phyloP scores from a whole-genome alignment of 139 green algal genomes.

The Picochlorum sp. region DNA sequence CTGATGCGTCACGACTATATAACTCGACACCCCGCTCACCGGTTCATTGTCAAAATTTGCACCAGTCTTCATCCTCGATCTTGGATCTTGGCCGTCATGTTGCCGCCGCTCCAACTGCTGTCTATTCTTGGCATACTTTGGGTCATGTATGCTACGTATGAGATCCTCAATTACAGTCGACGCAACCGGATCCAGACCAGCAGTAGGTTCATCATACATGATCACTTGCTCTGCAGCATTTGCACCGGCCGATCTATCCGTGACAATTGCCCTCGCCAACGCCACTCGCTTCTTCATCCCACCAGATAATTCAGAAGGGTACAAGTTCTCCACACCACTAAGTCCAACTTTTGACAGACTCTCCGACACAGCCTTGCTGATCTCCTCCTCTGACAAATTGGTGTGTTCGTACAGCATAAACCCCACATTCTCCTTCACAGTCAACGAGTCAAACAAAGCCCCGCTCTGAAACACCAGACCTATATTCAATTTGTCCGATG shows the following conservation, averaged over 20 bases:
- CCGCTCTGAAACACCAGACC: slow-evolving; percentile 88
- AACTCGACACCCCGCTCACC: slow-evolving; percentile 74
- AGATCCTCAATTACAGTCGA: slow-evolving; percentile 95
- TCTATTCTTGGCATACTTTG: neutral
- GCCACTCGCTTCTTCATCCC: slow-evolving; percentile 99
- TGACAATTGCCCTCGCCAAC: slow-evolving; percentile 76
- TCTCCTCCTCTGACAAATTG: slow-evolving; percentile 44
- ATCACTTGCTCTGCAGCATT: slow-evolving; percentile 56
- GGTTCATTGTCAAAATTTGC: no score
- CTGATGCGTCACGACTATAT: slow-evolving; percentile 99
- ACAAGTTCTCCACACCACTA: slow-evolving; percentile 74
- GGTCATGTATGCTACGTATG: slow-evolving; percentile 75
- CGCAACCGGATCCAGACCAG: slow-evolving; percentile 93
- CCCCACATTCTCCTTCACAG: slow-evolving; percentile 88
- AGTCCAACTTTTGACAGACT: slow-evolving; percentile 83
- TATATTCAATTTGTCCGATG: slow-evolving; percentile 32
- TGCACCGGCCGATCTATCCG: neutral
- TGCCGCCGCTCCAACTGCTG: slow-evolving; percentile 1
- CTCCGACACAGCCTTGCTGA: slow-evolving; percentile 59
- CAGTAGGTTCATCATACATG: slow-evolving; percentile 99
- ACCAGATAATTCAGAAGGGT: slow-evolving; percentile 85
- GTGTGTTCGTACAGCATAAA: slow-evolving; percentile 94
- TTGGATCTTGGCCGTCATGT: neutral
- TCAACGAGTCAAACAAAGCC: slow-evolving; percentile 97
- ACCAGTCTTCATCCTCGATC: neutral